Percentiles rank a stretch among this genome's conserved stretches.
Evolutionary conservation across 1,139 yeast genomes (phyloP).

Genomic region (Geotrichum phurueaensis): DNA sequence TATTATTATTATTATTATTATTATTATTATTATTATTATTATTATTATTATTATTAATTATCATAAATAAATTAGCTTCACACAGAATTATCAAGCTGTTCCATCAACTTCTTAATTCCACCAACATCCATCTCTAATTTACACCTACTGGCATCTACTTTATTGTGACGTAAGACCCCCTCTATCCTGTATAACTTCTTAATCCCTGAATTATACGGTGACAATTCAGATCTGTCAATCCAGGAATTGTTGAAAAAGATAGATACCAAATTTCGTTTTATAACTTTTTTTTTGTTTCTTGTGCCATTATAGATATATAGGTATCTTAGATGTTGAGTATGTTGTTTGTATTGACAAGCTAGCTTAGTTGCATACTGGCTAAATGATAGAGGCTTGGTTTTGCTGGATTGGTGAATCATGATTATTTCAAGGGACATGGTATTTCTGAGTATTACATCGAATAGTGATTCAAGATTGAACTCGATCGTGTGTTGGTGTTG

Average conservation of each 20-base stretch:
- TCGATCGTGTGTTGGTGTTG: background rate
- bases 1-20: no score
- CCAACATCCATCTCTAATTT: background rate
- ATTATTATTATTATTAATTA: no score
- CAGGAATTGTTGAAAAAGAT: background rate
- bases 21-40: no score
- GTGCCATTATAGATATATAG: background rate
- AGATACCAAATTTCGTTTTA: background rate
- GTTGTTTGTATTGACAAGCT: background rate
- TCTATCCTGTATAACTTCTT: background rate
- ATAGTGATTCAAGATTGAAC: background rate
- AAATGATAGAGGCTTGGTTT: background rate
- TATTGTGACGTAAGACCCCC: background rate
- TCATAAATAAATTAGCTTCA: no score
- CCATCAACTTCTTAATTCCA: background rate
- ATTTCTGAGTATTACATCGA: background rate
- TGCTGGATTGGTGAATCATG: background rate
- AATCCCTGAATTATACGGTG: background rate
- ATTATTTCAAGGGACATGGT: background rate
- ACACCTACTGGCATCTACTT: background rate
- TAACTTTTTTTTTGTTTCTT: background rate
- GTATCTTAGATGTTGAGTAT: background rate
- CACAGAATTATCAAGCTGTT: no score
- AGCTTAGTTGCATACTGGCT: background rate
- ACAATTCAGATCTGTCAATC: background rate